Evolutionary conservation across 768 basidiomycete species (phyloP).

Genomic region (Tremella mesenterica): DNA sequence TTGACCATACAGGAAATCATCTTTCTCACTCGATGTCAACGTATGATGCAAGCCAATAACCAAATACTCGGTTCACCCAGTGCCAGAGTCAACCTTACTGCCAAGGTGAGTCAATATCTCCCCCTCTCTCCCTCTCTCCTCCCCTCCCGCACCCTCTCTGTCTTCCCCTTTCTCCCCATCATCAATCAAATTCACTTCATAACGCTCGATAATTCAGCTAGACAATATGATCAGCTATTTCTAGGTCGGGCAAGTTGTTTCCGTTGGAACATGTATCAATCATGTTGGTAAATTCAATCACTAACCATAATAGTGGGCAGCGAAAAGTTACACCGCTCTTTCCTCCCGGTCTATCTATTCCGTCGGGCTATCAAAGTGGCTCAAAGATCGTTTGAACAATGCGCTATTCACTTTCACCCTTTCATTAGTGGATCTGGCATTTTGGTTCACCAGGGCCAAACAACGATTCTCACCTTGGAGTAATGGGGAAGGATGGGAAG

Average conservation of each 20-base stretch:
- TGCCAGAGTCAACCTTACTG: slow-evolving; percentile 82
- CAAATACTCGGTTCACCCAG: slow-evolving; percentile 75
- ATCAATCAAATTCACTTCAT: too few relatives aligned
- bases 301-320: slow-evolving; percentile 36
- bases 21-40: slow-evolving; percentile 44
- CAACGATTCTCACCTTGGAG: slow-evolving; percentile 39
- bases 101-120: slow-evolving; percentile 55
- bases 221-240: too few relatives aligned
- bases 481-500: slow-evolving; percentile 58
- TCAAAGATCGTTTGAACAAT: slow-evolving; percentile 47
- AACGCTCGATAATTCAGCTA: too few relatives aligned
- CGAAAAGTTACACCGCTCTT: slow-evolving; percentile 49
- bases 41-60: slow-evolving; percentile 49
- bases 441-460: slow-evolving; percentile 56
- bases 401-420: slow-evolving; percentile 59
- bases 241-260: too few relatives aligned
- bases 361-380: slow-evolving; percentile 42
- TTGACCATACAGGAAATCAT: slow-evolving; percentile 32
- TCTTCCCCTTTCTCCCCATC: too few relatives aligned
- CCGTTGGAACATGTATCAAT: not conserved
- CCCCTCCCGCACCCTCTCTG: too few relatives aligned
- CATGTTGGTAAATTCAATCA: slow-evolving; percentile 2
- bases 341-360: slow-evolving; percentile 47
- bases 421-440: slow-evolving; percentile 61
- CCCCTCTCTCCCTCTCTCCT: slow-evolving; percentile 5